Evolutionary conservation across 768 basidiomycete species (phyloP).

Genomic region (Suillus placidus): DNA sequence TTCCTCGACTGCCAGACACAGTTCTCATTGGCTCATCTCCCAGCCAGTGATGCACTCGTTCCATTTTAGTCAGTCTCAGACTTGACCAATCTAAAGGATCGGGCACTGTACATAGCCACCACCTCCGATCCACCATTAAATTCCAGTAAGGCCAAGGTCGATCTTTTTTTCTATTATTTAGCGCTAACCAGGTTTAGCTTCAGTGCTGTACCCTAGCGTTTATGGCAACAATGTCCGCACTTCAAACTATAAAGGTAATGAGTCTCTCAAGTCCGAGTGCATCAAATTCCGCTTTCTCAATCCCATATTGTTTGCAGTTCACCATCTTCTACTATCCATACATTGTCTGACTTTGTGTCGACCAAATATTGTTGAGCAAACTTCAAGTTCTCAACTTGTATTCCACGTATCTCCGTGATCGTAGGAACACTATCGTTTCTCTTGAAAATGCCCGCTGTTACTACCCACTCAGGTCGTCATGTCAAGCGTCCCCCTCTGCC

Average conservation of each 20-base stretch:
- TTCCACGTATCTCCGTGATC: neutral
- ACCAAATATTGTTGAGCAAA: neutral
- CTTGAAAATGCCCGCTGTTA: neutral
- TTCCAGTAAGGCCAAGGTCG: neutral
- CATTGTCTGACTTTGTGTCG: neutral
- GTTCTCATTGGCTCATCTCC: neutral
- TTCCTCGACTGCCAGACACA: neutral
- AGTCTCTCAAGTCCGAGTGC: neutral
- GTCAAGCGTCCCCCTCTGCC: neutral
- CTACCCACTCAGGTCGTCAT: neutral
- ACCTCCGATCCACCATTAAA: neutral
- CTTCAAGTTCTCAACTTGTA: slow-evolving; percentile 1
- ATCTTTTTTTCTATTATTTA: neutral
- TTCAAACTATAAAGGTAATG: neutral
- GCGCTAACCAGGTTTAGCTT: neutral
- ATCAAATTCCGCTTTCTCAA: neutral
- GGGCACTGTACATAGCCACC: neutral
- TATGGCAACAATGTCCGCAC: neutral
- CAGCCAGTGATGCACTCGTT: neutral
- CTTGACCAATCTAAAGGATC: neutral
- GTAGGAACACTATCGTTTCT: neutral
- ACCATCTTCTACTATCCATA: neutral
- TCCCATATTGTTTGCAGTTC: neutral
- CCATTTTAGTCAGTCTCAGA: neutral
- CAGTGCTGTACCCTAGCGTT: neutral